phyloP scores from a whole-genome alignment of 2,329 filamentous ascomycete genomes.

The Colletotrichum tropicale region DNA sequence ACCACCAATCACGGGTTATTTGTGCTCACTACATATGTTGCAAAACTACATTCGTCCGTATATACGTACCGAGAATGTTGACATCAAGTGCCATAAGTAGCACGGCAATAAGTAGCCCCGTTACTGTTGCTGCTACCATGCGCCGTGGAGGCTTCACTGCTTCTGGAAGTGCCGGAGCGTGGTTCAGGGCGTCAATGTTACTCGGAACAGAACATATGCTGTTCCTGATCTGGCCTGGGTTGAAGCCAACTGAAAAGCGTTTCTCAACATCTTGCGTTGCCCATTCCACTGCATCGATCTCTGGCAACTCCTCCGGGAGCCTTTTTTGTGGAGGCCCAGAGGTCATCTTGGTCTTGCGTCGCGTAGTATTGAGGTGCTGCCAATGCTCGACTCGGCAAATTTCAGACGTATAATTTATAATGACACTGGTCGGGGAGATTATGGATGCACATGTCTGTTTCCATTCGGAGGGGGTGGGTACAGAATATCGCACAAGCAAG shows the following conservation, averaged over 20 bases:
- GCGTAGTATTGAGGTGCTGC: neutral
- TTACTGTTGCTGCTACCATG: neutral
- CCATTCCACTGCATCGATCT: neutral
- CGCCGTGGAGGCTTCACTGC: neutral
- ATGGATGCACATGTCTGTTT: accelerated
- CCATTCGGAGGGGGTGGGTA: neutral
- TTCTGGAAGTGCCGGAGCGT: neutral
- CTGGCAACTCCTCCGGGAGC: neutral
- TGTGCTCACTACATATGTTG: neutral
- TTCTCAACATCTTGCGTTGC: neutral
- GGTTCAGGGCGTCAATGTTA: neutral
- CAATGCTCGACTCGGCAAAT: neutral
- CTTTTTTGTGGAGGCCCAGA: neutral
- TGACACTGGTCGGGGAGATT: neutral
- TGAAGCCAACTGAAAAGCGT: neutral
- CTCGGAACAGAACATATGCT: neutral
- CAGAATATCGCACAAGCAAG: neutral
- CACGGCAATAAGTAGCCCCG: neutral
- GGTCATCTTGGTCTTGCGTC: neutral
- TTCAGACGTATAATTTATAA: neutral
- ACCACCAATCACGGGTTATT: neutral
- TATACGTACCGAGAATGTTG: neutral
- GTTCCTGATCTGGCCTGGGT: neutral
- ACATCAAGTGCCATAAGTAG: neutral
- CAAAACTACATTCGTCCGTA: neutral